Conservation (phyloP, 2,329 filamentous ascomycete genomes). For the Hypoxylon sp. region DNA sequence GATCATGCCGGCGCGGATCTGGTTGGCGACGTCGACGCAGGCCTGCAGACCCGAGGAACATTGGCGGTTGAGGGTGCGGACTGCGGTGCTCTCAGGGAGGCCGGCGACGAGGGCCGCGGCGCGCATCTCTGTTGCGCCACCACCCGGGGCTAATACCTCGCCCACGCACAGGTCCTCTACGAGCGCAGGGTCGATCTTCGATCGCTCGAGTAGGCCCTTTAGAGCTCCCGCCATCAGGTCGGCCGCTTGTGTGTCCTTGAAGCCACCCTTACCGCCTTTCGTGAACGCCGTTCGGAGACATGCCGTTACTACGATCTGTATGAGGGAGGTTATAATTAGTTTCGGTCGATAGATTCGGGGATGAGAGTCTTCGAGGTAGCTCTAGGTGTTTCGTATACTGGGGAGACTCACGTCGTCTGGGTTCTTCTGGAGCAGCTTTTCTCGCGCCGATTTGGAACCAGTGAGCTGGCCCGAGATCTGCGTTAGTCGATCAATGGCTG, state of each 20-base stretch:
- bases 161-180: constrained; percentile 96
- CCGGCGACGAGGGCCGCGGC: constrained; percentile 91
- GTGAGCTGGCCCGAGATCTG: constrained; percentile 72
- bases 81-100: constrained; percentile 86
- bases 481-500: constrained; percentile 68
- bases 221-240: constrained; percentile 89
- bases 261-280: constrained; percentile 90
- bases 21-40: constrained; percentile 93
- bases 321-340: constrained; percentile 43
- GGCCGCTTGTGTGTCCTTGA: constrained; percentile 92
- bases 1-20: constrained; percentile 91
- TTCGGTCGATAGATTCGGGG: constrained; percentile 1
- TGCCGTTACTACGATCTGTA: constrained; percentile 86
- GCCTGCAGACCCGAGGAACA: constrained; percentile 95
- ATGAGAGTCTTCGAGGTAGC: neutral
- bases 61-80: constrained; percentile 91
- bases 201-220: constrained; percentile 83
- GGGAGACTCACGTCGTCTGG: constrained; percentile 70
- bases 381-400: neutral
- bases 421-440: constrained; percentile 72
- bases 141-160: constrained; percentile 89
- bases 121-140: constrained; percentile 96
- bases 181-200: constrained; percentile 85
- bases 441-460: constrained; percentile 59
- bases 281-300: constrained; percentile 92